Percentiles rank a stretch among this genome's conserved stretches.
Evolutionary conservation across 2,329 filamentous ascomycete genomes (phyloP).

Genomic region (Aureobasidium sp.): DNA sequence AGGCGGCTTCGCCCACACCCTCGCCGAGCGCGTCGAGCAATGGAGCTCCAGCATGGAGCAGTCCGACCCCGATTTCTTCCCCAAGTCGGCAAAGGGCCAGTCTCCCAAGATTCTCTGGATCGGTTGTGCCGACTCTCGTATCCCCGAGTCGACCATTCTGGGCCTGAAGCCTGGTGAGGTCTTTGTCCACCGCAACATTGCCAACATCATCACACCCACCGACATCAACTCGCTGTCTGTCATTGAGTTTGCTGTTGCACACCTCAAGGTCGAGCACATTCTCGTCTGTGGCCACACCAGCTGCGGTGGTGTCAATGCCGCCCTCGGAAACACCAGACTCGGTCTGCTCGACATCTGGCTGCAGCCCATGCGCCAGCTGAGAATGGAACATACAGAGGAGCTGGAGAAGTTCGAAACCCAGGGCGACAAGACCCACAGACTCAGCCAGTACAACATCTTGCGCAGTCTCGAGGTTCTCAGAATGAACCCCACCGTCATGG

Average conservation of each 20-base stretch:
- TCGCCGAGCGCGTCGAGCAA: slow-evolving; percentile 58
- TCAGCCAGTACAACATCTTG: slow-evolving; percentile 73
- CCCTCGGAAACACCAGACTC: slow-evolving; percentile 49
- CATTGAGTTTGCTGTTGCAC: slow-evolving; percentile 69
- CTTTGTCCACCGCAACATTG: slow-evolving; percentile 87
- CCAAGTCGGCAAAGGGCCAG: slow-evolving; percentile 60
- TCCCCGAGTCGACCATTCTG: slow-evolving; percentile 75
- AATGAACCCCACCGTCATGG: slow-evolving; percentile 61
- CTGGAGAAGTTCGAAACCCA: slow-evolving; percentile 40
- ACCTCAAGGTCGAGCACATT: slow-evolving; percentile 60
- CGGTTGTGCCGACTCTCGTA: slow-evolving; percentile 78
- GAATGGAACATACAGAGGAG: slow-evolving; percentile 46
- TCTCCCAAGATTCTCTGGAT: slow-evolving; percentile 68
- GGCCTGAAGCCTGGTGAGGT: slow-evolving; percentile 75
- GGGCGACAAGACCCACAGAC: slow-evolving; percentile 49
- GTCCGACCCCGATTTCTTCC: slow-evolving; percentile 65
- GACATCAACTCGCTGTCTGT: slow-evolving; percentile 71
- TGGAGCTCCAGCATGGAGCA: slow-evolving; percentile 61
- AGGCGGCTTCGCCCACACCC: slow-evolving; percentile 55
- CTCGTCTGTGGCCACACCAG: slow-evolving; percentile 56
- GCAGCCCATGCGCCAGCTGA: slow-evolving; percentile 48
- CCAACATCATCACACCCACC: slow-evolving; percentile 68
- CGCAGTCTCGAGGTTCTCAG: slow-evolving; percentile 60
- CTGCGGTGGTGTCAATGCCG: slow-evolving; percentile 53
- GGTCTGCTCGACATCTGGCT: slow-evolving; percentile 57